Conservation (phyloP, 129 eudicot genomes). For the Glebionis coronaria region DNA sequence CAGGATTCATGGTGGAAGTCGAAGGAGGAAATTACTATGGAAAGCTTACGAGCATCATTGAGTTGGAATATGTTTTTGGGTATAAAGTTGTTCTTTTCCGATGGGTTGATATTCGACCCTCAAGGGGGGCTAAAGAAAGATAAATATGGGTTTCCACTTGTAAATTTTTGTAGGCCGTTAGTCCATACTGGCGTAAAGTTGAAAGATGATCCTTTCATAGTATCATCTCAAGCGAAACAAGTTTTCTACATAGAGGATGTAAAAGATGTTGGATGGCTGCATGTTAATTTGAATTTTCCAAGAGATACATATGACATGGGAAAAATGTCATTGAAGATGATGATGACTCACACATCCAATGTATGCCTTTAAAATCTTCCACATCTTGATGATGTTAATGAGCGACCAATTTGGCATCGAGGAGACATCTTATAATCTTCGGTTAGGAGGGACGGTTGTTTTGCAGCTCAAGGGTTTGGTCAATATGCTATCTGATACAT, state of each 20-base stretch:
- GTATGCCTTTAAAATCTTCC: too few relatives aligned
- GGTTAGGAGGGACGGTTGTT: too few relatives aligned
- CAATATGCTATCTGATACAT: too few relatives aligned
- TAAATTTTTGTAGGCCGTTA: not conserved
- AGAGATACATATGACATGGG: not conserved
- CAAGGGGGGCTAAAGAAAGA: too few relatives aligned
- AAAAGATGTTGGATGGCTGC: constrained; percentile 3
- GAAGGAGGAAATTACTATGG: constrained; percentile 1
- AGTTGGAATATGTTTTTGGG: not conserved
- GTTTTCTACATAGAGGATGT: constrained; percentile 9
- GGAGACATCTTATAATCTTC: too few relatives aligned
- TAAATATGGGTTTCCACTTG: not conserved
- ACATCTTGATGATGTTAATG: too few relatives aligned
- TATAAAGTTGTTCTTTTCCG: not conserved
- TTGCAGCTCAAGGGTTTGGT: too few relatives aligned
- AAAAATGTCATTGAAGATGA: too few relatives aligned
- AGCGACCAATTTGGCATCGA: too few relatives aligned
- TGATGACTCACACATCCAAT: too few relatives aligned
- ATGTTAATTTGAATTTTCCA: not conserved
- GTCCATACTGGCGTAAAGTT: not conserved
- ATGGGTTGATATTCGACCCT: too few relatives aligned
- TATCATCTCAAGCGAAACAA: not conserved
- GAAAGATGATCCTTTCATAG: constrained; percentile 9
- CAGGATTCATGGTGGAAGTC: not conserved
- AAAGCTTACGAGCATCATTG: not conserved